Evolutionary conservation across 108 stramenopile genomes (phyloP).

Genomic region (Chaetoceros muelleri): DNA sequence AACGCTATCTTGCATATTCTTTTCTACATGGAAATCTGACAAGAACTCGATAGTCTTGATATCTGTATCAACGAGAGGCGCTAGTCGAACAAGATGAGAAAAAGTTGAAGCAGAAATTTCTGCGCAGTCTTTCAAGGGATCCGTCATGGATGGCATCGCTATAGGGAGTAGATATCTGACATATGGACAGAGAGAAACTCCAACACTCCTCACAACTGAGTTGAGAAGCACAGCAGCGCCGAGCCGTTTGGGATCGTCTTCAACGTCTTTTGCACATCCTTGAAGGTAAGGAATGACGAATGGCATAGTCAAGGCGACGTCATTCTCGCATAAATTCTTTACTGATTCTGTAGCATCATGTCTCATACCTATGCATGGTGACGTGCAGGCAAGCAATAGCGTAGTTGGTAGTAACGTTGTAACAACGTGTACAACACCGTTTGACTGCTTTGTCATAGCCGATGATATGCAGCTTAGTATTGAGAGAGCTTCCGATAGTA

Average conservation of each 20-base stretch:
- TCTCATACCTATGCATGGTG: constrained; percentile 6
- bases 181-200: constrained; percentile 39
- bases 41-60: constrained; percentile 1
- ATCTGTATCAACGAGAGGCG: constrained; percentile 50
- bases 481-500: constrained; percentile 5
- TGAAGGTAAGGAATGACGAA: constrained; percentile 13
- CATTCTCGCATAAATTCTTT: constrained; percentile 16
- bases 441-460: constrained; percentile 7
- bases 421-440: constrained; percentile 5
- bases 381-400: constrained; percentile 17
- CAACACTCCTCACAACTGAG: constrained; percentile 19
- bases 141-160: constrained; percentile 71
- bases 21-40: constrained; percentile 14
- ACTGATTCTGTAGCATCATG: constrained; percentile 17
- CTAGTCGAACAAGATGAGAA: constrained; percentile 57
- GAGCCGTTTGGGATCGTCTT: constrained; percentile 17
- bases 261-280: constrained; percentile 10
- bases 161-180: constrained; percentile 57
- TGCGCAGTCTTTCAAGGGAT: constrained; percentile 45
- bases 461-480: constrained; percentile 20
- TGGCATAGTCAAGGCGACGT: constrained; percentile 17
- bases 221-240: constrained; percentile 28
- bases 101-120: constrained; percentile 52
- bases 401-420: constrained; percentile 8
- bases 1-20: too few relatives aligned